Base-by-base conservation (phyloP, 164 flowering plant species). In the Vitis riparia region DNA sequence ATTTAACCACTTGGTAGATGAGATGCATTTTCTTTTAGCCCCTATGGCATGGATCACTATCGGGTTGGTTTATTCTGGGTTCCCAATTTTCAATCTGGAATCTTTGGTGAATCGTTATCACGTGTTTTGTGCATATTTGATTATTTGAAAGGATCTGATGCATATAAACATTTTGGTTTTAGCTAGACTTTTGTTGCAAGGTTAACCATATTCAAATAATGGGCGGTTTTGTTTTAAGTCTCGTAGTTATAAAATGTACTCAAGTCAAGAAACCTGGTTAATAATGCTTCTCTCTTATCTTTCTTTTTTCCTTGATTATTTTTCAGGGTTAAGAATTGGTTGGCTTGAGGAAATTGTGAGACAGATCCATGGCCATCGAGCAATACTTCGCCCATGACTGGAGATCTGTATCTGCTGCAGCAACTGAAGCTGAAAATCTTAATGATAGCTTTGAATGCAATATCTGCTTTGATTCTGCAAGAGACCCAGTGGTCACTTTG, bases 401-500 rank as follows among this genome's bases (percentile, higher is more conserved):
- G 73, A 75, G 55, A 58, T 37, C 78, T 12, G 17, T 73, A 15
- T 53, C 75, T 27, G 68, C 73, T 23, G 29, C 75, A 32, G 64
- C 71, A 19, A 64, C 69, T 9, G 72, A 63, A 1, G 27, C 75
- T 13, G 86, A 74, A 16, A 70, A 55, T 48, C 16, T 17, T 5
- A 69, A 66, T 19, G 87, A 78, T 65, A 71, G 78, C 66, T 88
- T 88, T 44, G 92, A 86, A 47, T 88, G 92, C 82, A 86, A 85
- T 74, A 87, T 88, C 62, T 88, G 92, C 75, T 75, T 88, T 1
- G 90, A 88, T 16, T 66, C 70, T 53, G 90, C 87, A 0, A 78
- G 68, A 17, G 90, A 87, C 23, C 92, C 92, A 1, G 83, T 87
- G n/a, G 90, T 88, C 59, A 88, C 92, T 8, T 78, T 85, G 14